These are phyloP conservation scores for Nasturtium officinale DNA, from an alignment of 345 rosid genomes.

Conservation along the genomic window DNA sequence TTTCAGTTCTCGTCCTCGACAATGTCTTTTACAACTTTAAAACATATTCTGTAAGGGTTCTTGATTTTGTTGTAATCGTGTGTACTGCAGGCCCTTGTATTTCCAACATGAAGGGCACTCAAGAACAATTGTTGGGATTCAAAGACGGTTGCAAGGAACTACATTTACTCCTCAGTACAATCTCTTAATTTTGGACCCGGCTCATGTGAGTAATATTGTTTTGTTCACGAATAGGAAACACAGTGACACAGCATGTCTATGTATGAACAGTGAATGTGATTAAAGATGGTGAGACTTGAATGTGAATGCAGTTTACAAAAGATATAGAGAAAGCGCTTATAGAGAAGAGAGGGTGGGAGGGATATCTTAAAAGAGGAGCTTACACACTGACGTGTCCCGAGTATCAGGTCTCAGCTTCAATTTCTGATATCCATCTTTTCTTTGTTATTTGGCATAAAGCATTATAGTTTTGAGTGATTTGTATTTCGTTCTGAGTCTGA, in stretches of 20 bases:
- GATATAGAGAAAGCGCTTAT: conserved; percentile 60
- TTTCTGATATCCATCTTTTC: conserved; percentile 3
- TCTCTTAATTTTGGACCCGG: conserved; percentile 77
- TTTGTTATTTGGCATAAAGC: not conserved
- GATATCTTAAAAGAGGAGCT: conserved; percentile 69
- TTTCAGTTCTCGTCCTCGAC: conserved; percentile 2
- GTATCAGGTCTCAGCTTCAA: conserved; percentile 62
- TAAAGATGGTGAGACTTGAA: conserved; percentile 18
- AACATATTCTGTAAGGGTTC: conserved; percentile 11
- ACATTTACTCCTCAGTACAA: conserved; percentile 47
- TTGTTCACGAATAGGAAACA: not conserved
- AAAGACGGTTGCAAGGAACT: conserved; percentile 52
- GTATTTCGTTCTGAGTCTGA: not conserved
- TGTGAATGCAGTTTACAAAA: conserved; percentile 54
- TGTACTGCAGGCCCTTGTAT: conserved; percentile 68
- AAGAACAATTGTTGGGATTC: conserved; percentile 75
- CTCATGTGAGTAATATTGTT: conserved; percentile 53
- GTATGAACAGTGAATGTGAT: conserved; percentile 12
- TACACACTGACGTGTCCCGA: conserved; percentile 66
- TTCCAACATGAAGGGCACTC: conserved; percentile 91
- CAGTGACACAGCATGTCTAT: not conserved
- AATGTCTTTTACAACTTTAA: not conserved
- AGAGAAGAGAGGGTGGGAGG: conserved; percentile 66
- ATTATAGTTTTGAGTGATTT: not conserved
- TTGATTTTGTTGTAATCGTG: conserved; percentile 17